Base-by-base conservation (phyloP, 805 yeast species). In the Metschnikowia shivogae region DNA sequence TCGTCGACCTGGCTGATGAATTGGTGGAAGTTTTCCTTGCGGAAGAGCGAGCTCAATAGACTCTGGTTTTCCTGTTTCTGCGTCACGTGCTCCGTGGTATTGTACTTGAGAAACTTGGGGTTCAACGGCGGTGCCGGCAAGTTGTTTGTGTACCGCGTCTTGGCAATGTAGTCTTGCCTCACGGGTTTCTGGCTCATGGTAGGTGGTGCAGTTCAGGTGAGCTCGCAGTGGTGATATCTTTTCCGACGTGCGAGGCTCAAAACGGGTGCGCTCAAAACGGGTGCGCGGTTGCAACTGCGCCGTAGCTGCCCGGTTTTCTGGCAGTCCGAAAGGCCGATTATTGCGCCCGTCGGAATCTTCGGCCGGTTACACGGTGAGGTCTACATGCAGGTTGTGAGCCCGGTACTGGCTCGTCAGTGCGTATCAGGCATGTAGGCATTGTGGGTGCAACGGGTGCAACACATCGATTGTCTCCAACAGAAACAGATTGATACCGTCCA, bases 81-180 rank as follows among this genome's bases (percentile, higher is more conserved):
- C 61, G 61, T 61, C 34, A 55, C 53, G 38, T 52, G 55, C 43
- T 66, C 70, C 10, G 71, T 68, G 22, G 69, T 60, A 58, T 67
- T 62, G 53, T 82, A 78, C 40, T 81, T 77, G 43, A 93, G 64
- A 45, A 90, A 75, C 62, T 86, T 88, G 27, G 99, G 97, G 37
- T 96, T 89, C 49, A 93, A 75, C 20, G 92, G 85, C 8, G 98
- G 98, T 2, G 97, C 90, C 5, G 99, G 99, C 20, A 93, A 73
- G 57, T 81, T 86, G 62, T 93, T 93, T 47, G 80, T 80, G 64
- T 89, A 92, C 59, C 95, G 78, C 43, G 86, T 79, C 55, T 85
- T 84, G 37, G 95, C 95, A 45, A 86, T 81, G 58, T 82, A 86
- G 45, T 85, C 90, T 60, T 84, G 90, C 61, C 82, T 79, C 50